These are phyloP conservation scores for Curvularia spicifera DNA, from an alignment of 2,329 filamentous ascomycete genomes.

Conservation along the genomic window DNA sequence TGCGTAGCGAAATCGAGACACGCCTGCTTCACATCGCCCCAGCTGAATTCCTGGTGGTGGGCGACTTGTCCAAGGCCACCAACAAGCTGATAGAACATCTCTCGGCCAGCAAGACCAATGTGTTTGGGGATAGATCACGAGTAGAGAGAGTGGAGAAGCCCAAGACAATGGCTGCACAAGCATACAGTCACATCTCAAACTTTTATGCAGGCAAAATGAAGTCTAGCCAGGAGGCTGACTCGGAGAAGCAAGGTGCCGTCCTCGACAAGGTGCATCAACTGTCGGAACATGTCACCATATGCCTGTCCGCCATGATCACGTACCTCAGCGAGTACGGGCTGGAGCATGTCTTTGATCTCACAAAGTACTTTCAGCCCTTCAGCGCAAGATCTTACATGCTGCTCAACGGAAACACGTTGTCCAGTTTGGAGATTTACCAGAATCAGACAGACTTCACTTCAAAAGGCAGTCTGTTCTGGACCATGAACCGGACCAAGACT, in stretches of 20 bases:
- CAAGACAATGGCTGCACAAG: conserved; percentile 82
- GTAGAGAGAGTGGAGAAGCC: conserved; percentile 78
- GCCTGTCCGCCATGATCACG: conserved; percentile 93
- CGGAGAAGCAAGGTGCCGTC: conserved; percentile 60
- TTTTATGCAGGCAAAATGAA: conserved; percentile 92
- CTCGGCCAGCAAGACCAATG: conserved; percentile 84
- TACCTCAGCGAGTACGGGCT: conserved; percentile 91
- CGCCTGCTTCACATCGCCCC: conserved; percentile 93
- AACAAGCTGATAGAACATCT: conserved; percentile 92
- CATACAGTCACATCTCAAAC: conserved; percentile 85
- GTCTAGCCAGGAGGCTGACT: conserved; percentile 41
- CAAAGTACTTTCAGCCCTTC: conserved; percentile 96
- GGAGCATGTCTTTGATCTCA: conserved; percentile 93
- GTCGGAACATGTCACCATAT: conserved; percentile 85
- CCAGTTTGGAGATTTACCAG: conserved; percentile 92
- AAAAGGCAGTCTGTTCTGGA: conserved; percentile 94
- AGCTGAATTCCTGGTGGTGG: conserved; percentile 92
- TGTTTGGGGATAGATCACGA: conserved; percentile 88
- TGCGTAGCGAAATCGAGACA: conserved; percentile 95
- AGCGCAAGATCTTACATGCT: conserved; percentile 95
- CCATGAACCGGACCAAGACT: conserved; percentile 88
- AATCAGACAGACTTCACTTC: conserved; percentile 87
- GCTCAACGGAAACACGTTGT: conserved; percentile 91
- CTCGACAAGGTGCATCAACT: conserved; percentile 87
- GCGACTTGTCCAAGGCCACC: conserved; percentile 85